Percentiles rank a stretch among this genome's conserved stretches.
Evolutionary conservation across 805 yeast species (phyloP).

Genomic region (Ogataea pilisensis): DNA sequence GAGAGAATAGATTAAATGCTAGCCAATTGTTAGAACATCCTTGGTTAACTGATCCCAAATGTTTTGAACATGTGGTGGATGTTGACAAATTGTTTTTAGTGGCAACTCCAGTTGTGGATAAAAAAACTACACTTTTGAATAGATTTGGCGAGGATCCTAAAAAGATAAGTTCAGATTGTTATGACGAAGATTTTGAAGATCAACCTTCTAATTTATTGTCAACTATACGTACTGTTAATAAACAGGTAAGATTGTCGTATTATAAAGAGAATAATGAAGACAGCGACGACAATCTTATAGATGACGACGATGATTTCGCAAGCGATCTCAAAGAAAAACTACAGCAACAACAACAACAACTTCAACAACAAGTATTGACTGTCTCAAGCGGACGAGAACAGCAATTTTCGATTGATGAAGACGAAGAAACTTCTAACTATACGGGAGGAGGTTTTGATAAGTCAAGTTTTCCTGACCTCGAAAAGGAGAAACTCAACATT

Average conservation of each 20-base stretch:
- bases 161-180: too few species aligned
- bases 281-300: conserved; percentile 10
- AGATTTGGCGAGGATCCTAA: conserved; percentile 17
- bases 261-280: conserved; percentile 15
- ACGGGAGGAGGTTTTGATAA: conserved; percentile 10
- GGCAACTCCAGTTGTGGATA: background rate
- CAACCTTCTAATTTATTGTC: conserved; percentile 9
- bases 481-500: conserved; percentile 11
- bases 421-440: too few species aligned
- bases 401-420: too few species aligned
- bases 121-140: conserved; percentile 1
- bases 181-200: conserved; percentile 18
- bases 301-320: conserved; percentile 7
- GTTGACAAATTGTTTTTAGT: background rate
- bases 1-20: conserved; percentile 55
- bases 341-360: too few species aligned
- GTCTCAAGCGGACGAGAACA: too few species aligned
- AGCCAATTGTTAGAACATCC: conserved; percentile 49
- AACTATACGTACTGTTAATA: conserved; percentile 15
- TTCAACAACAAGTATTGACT: too few species aligned
- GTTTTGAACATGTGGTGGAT: background rate
- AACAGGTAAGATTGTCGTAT: conserved; percentile 16
- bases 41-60: conserved; percentile 43
- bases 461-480: conserved; percentile 2
- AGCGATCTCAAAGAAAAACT: background rate